A percentile compares a stretch with the other conserved stretches of the same genome.
Conservation (phyloP, 2,329 filamentous ascomycete genomes). For the Ceratocystis eucalypticola region DNA sequence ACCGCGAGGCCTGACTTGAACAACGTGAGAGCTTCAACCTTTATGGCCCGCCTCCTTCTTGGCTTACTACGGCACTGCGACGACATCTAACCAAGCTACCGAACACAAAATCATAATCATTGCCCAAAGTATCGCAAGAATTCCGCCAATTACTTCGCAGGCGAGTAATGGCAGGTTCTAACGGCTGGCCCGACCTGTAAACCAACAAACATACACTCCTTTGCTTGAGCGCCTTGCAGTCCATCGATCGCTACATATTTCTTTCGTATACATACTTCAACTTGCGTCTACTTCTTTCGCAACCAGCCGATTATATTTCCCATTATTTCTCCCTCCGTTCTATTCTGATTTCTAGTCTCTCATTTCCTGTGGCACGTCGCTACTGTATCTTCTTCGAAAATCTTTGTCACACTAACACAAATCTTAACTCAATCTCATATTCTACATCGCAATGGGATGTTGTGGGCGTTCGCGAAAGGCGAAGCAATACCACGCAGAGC, state of each 20-base stretch:
- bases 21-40: not conserved
- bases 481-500: conserved; percentile 60
- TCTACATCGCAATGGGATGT: conserved; percentile 43
- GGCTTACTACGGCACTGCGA: not conserved
- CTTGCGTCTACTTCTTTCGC: not conserved
- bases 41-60: not conserved
- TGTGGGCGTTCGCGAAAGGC: conserved; percentile 47
- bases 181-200: conserved; percentile 18
- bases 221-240: not conserved
- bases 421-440: not conserved
- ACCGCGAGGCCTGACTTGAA: no score
- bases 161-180: conserved; percentile 19
- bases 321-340: not conserved
- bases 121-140: not conserved
- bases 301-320: no score
- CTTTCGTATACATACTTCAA: not conserved
- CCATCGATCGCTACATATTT: not conserved
- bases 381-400: not conserved
- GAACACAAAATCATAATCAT: not conserved
- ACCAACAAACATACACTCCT: not conserved
- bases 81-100: not conserved
- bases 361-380: not conserved
- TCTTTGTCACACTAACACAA: not conserved
- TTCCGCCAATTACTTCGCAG: conserved; percentile 18
- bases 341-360: not conserved